Evolutionary conservation across 148 eudicot genomes (phyloP).

Genomic region (Spergularia marina): DNA sequence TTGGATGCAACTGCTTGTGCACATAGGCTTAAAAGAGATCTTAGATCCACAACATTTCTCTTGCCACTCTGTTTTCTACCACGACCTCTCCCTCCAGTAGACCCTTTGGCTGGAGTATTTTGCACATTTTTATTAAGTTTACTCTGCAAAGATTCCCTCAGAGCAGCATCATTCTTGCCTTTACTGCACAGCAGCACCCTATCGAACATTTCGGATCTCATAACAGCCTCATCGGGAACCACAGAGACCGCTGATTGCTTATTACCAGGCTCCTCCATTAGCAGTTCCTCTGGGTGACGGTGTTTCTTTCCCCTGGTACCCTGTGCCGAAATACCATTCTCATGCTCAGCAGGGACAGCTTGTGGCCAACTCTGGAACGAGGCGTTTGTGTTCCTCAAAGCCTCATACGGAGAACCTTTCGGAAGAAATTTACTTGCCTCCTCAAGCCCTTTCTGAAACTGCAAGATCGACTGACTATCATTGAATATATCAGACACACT

Average conservation of each 20-base stretch:
- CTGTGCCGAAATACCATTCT: conserved; percentile 18
- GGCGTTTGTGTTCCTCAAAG: conserved; percentile 11
- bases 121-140: conserved; percentile 40
- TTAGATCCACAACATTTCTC: conserved; percentile 55
- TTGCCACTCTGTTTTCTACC: conserved; percentile 46
- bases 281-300: conserved; percentile 33
- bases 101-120: conserved; percentile 35
- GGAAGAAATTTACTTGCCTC: conserved; percentile 63
- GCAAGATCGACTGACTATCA: conserved; percentile 51
- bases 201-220: conserved; percentile 75
- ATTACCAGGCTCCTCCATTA: conserved; percentile 42
- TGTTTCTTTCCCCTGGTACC: conserved; percentile 49
- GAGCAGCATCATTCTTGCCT: conserved; percentile 62
- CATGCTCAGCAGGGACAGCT: conserved; percentile 21
- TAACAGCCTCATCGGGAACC: conserved; percentile 42
- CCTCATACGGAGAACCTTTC: conserved; percentile 23
- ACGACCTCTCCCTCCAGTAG: conserved; percentile 46
- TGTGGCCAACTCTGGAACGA: conserved; percentile 12
- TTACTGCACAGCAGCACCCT: conserved; percentile 58
- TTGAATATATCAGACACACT: conserved; percentile 46
- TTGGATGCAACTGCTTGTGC: conserved; percentile 67
- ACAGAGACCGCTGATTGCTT: conserved; percentile 59
- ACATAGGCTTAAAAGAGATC: conserved; percentile 63
- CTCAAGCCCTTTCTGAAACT: conserved; percentile 60
- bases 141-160: conserved; percentile 52